A percentile compares a stretch with the other conserved stretches of the same genome.
Evolutionary conservation across 192 early-diverging fungal species (phyloP).

Genomic region (Nowakowskiella sp.): DNA sequence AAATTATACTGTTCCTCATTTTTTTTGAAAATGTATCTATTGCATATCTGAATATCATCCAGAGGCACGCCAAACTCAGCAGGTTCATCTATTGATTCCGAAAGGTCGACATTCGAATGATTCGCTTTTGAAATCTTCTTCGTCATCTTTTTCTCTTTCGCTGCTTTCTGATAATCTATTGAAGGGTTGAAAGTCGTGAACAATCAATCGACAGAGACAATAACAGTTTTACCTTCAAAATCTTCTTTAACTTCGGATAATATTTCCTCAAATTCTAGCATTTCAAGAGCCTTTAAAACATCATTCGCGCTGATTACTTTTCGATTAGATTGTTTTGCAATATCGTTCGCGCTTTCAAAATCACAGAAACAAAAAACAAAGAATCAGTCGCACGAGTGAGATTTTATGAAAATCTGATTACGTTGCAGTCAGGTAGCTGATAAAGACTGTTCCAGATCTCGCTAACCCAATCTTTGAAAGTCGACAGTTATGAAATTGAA

Average conservation of each 20-base stretch:
- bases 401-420: too few relatives aligned
- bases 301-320: conserved; percentile 25
- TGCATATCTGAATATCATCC: too few relatives aligned
- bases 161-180: conserved; percentile 15
- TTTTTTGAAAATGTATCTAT: too few relatives aligned
- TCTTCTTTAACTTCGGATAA: conserved; percentile 18
- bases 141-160: conserved; percentile 26
- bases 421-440: conserved; percentile 32
- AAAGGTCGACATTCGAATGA: too few relatives aligned
- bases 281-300: conserved; percentile 24
- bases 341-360: too few relatives aligned
- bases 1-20: too few relatives aligned
- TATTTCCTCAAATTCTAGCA: conserved; percentile 28
- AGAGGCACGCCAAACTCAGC: too few relatives aligned
- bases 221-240: conserved; percentile 18
- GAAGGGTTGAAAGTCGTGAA: conserved; percentile 1
- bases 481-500: too few relatives aligned
- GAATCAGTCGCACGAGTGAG: too few relatives aligned
- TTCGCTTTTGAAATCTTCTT: too few relatives aligned
- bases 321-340: conserved; percentile 16
- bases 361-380: too few relatives aligned
- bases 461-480: conserved; percentile 13
- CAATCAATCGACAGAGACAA: neutral
- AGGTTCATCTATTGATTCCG: too few relatives aligned
- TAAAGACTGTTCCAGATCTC: conserved; percentile 28